phyloP scores from a whole-genome alignment of 169 alveolate species.

The Plasmodium gonderi region DNA sequence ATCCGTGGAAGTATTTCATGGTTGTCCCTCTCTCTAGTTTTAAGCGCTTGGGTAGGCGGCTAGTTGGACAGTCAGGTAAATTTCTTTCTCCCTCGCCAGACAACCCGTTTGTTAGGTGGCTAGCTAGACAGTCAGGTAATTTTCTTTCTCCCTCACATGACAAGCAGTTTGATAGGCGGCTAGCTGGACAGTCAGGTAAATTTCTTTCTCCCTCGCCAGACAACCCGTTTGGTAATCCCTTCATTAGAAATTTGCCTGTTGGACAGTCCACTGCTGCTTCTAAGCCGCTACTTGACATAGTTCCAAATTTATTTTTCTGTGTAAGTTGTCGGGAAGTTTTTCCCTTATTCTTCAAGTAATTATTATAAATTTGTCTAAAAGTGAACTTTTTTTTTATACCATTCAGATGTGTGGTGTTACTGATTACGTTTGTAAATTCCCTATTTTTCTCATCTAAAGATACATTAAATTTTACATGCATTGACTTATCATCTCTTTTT shows the following conservation, averaged over 20 bases:
- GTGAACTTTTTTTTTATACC: background rate
- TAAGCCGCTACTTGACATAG: background rate
- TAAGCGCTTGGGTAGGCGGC: background rate
- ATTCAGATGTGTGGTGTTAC: background rate
- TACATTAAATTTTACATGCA: background rate
- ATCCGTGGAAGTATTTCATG: background rate
- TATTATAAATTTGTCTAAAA: background rate
- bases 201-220: background rate
- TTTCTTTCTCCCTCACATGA: too few species aligned
- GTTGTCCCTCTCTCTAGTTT: background rate
- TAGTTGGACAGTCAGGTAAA: background rate
- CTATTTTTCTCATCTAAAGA: background rate
- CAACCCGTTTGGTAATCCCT: background rate
- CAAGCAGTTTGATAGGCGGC: too few species aligned
- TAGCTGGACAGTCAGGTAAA: background rate
- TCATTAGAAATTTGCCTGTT: too few species aligned
- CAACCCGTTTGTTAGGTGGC: background rate
- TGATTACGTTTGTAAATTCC: background rate
- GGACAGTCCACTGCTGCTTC: too few species aligned
- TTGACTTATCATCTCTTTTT: background rate
- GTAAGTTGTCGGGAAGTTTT: background rate
- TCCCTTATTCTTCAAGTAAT: slow-evolving; percentile 15
- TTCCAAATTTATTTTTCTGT: background rate
- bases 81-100: background rate
- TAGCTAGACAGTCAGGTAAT: background rate